Conservation (phyloP, 106 monocot genomes). For the Dendrobium catenatum region DNA sequence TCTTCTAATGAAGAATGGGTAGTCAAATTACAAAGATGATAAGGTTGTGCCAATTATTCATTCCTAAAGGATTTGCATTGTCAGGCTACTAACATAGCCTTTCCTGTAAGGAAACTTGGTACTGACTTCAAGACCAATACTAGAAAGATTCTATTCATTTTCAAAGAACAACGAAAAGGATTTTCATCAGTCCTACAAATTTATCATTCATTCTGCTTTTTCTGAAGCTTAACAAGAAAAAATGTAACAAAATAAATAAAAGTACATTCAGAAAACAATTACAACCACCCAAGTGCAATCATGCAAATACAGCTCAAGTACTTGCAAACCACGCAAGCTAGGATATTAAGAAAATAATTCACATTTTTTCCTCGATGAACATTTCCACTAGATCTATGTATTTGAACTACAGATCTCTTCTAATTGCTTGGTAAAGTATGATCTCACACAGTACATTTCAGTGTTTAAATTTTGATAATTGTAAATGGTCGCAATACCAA, state of each 20-base stretch:
- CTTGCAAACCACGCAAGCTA: background rate
- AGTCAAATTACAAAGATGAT: background rate
- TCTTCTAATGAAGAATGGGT: background rate
- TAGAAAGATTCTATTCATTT: background rate
- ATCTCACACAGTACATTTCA: slow-evolving; percentile 1
- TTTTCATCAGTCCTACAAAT: background rate
- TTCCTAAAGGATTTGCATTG: background rate
- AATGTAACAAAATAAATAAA: background rate
- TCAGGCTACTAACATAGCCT: slow-evolving; percentile 16
- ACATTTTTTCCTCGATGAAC: background rate
- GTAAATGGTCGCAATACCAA: background rate
- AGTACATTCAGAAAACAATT: background rate
- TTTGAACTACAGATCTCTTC: background rate
- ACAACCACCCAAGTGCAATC: background rate
- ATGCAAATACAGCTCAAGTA: background rate
- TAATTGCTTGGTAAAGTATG: background rate
- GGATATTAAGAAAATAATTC: background rate
- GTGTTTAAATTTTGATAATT: background rate
- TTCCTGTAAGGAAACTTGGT: slow-evolving; percentile 14
- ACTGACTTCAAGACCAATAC: slow-evolving; percentile 18
- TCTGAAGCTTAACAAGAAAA: background rate
- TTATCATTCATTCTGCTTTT: background rate
- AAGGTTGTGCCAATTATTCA: background rate
- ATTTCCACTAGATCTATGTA: background rate
- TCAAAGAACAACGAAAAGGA: background rate